Conservation (phyloP, 805 yeast genomes). For the Kodamaea fukazawae region DNA sequence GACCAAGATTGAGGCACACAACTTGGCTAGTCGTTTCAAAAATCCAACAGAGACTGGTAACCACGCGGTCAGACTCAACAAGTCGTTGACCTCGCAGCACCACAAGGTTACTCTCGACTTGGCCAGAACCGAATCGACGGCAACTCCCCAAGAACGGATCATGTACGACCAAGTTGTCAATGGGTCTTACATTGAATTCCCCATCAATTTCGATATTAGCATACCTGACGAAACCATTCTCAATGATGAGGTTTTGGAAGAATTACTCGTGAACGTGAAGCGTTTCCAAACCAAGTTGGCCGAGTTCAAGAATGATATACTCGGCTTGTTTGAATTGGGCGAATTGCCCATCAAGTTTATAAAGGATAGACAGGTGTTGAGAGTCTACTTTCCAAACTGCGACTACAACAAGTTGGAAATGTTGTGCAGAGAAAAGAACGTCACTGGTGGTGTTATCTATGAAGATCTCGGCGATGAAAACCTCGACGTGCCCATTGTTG, state of each 20-base stretch:
- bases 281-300: constrained; percentile 40
- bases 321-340: constrained; percentile 55
- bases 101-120: constrained; percentile 19
- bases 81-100: constrained; percentile 26
- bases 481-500: constrained; percentile 2
- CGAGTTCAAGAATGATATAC: constrained; percentile 43
- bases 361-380: constrained; percentile 35
- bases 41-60: not conserved
- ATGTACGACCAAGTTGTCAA: constrained; percentile 9
- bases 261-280: constrained; percentile 58
- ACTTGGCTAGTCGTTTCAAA: constrained; percentile 2
- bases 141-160: constrained; percentile 17
- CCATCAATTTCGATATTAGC: constrained; percentile 24
- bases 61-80: constrained; percentile 23
- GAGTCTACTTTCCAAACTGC: constrained; percentile 71
- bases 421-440: constrained; percentile 57
- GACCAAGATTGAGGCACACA: not conserved
- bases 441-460: constrained; percentile 54
- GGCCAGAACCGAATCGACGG: constrained; percentile 21
- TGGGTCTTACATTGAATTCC: constrained; percentile 37
- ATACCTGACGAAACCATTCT: constrained; percentile 35
- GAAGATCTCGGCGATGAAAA: constrained; percentile 21
- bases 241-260: constrained; percentile 35
- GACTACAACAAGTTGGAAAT: constrained; percentile 56
- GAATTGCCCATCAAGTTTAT: constrained; percentile 58